Evolutionary conservation across 2,329 filamentous ascomycete genomes (phyloP).

Genomic region (Metarhizium rileyi): DNA sequence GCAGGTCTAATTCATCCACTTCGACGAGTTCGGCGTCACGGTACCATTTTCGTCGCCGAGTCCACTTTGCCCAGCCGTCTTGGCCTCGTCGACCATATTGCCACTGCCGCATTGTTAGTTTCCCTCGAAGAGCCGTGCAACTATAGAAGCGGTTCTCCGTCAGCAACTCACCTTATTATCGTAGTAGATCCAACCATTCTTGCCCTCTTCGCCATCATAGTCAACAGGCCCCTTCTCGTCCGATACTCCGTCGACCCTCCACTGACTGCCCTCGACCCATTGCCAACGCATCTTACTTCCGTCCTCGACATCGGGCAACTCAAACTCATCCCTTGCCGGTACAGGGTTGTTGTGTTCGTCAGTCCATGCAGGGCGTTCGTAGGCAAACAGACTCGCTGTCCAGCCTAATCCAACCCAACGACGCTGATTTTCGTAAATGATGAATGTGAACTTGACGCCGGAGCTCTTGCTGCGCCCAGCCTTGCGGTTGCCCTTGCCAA

Average conservation of each 20-base stretch:
- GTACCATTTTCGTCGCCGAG: conserved; percentile 88
- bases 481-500: conserved; percentile 17
- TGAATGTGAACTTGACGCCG: conserved; percentile 91
- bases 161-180: conserved; percentile 70
- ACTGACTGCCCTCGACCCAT: conserved; percentile 79
- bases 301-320: conserved; percentile 52
- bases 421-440: conserved; percentile 91
- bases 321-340: conserved; percentile 61
- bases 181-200: conserved; percentile 89
- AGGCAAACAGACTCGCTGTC: conserved; percentile 84
- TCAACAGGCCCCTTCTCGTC: conserved; percentile 36
- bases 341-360: conserved; percentile 87
- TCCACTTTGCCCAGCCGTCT: conserved; percentile 94
- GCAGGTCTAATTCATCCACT: conserved; percentile 28
- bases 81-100: conserved; percentile 72
- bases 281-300: conserved; percentile 49
- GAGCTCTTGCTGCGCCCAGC: conserved; percentile 43
- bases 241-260: conserved; percentile 71
- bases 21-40: conserved; percentile 94
- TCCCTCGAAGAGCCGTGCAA: background rate
- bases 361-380: conserved; percentile 86
- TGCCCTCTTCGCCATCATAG: conserved; percentile 51
- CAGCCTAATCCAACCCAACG: conserved; percentile 92
- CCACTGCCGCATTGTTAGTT: conserved; percentile 51
- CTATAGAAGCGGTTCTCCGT: no score